A percentile compares a stretch with the other conserved stretches of the same genome.
Evolutionary conservation across 2,329 filamentous ascomycete species (phyloP).

Genomic region (Fusarium lyarnte): DNA sequence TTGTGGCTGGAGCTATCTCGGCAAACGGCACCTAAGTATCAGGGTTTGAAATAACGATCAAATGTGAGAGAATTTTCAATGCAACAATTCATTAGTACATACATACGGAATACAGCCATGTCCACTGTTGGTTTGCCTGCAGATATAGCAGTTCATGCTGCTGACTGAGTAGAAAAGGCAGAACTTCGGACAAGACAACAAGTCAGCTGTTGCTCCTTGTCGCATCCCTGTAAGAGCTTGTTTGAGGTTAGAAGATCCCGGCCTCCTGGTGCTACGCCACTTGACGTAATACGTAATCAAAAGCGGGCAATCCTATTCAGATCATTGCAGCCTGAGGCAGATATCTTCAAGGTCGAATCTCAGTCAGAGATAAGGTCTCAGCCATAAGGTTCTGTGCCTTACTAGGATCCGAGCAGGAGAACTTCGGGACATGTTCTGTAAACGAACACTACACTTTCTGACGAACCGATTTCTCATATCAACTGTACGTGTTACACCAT

Average conservation of each 20-base stretch:
- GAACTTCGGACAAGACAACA: background rate
- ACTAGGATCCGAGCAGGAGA: background rate
- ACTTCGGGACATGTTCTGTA: background rate
- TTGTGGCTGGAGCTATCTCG: slow-evolving; percentile 2
- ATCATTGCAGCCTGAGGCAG: slow-evolving; percentile 17
- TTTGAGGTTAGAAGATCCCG: slow-evolving; percentile 9
- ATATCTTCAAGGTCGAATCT: background rate
- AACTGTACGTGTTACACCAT: background rate
- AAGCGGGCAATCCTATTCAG: slow-evolving; percentile 4
- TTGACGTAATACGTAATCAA: slow-evolving; percentile 37
- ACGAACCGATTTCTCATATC: background rate
- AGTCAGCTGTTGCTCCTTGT: background rate
- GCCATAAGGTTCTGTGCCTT: background rate
- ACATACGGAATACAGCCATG: background rate
- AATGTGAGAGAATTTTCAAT: background rate
- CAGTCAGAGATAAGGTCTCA: slow-evolving; percentile 6
- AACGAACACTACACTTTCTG: background rate
- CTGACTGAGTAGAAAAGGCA: background rate
- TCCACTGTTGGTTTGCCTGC: background rate
- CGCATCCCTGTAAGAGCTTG: slow-evolving; percentile 9
- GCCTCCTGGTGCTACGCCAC: slow-evolving; percentile 33
- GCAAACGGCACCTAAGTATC: slow-evolving; percentile 3
- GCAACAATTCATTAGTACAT: background rate
- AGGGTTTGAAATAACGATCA: background rate
- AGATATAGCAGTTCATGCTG: background rate